phyloP scores from a whole-genome alignment of 345 rosid species.

The Camelina laxa region DNA sequence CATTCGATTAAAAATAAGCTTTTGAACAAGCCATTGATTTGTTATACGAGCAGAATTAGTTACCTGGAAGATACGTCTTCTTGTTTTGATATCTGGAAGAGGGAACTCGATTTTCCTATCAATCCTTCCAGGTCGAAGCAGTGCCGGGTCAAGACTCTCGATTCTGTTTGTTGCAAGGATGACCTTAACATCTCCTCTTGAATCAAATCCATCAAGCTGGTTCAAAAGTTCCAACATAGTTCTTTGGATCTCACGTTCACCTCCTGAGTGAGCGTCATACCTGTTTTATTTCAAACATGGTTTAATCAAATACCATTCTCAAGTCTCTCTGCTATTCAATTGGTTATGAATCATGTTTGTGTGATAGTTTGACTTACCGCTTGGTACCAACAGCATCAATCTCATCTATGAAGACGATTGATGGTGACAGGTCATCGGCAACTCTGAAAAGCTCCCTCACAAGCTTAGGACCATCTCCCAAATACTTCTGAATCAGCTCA shows the following conservation, averaged over 20 bases:
- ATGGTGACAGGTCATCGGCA: conserved; percentile 94
- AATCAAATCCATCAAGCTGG: conserved; percentile 95
- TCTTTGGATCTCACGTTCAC: conserved; percentile 98
- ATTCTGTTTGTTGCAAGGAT: conserved; percentile 96
- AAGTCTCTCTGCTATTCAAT: not conserved
- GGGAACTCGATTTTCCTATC: conserved; percentile 98
- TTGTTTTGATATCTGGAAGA: conserved; percentile 97
- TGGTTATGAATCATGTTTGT: not conserved
- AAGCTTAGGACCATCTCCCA: conserved; percentile 96
- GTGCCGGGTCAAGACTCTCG: conserved; percentile 95
- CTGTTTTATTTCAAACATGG: conserved; percentile 39
- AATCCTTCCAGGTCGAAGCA: conserved; percentile 94
- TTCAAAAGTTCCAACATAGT: conserved; percentile 97
- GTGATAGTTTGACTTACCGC: conserved; percentile 55
- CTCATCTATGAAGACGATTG: conserved; percentile 96
- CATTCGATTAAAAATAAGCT: no score
- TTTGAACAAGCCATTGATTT: not conserved
- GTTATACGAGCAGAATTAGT: not conserved
- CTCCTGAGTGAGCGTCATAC: conserved; percentile 97
- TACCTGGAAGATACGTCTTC: conserved; percentile 98
- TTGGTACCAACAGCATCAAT: conserved; percentile 98
- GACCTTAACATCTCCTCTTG: conserved; percentile 97
- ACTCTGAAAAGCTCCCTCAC: conserved; percentile 97
- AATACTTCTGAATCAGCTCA: conserved; percentile 93
- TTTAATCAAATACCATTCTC: not conserved